Evolutionary conservation across 2,329 filamentous ascomycete species (phyloP), one percentile per base, ranked within the genome.

Genomic region (Plenodomus biglobosus): DNA sequence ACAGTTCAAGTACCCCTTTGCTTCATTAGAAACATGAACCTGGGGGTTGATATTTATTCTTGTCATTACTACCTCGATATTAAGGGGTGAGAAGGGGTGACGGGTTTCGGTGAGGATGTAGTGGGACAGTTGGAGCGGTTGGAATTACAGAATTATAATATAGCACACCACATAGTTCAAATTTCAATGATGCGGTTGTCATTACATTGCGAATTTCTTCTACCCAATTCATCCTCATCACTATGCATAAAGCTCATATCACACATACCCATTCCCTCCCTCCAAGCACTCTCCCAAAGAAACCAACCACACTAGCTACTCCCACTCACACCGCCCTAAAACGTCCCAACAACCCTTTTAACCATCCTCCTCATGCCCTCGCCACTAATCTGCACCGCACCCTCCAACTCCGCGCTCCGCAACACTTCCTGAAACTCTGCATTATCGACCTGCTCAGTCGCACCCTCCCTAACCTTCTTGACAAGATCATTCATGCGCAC

Each of bases 351-450:
- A 42, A 95, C 83, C 62, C 91, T 84, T 65, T 92, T 84, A 42
- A 99, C 85, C 56, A 76, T 89, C 75, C 86, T 89, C 73, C 92
- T 85, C 16, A 87, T 81, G 3, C 94, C 94, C 62, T 97, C 92
- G 0, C 94, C 94, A 27, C 81, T 79, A 16, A 97, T 78, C 73
- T 88, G 88, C 48, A 96, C 80, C 24, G 83, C 76, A 0, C 92
- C 94, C 75, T 97, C 94, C 55, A 87, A 83, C 78, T 99, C 92
- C 50, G 97, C 75, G 10, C 80, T 78, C 55, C 87, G 80, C 70
- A 97, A 82, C 11, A 85, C 87, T 71, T 96, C 92, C 11, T 83
- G 82, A 69, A 99, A 94, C 70, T 97, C 92, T 8, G 79, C 75
- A 34, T 83, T 80, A 64, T 96, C 92, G 8, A 97, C 78, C 10